These are phyloP conservation scores for Pythium chondricola DNA, from an alignment of 352 stramenopile species.

Conservation along the genomic window DNA sequence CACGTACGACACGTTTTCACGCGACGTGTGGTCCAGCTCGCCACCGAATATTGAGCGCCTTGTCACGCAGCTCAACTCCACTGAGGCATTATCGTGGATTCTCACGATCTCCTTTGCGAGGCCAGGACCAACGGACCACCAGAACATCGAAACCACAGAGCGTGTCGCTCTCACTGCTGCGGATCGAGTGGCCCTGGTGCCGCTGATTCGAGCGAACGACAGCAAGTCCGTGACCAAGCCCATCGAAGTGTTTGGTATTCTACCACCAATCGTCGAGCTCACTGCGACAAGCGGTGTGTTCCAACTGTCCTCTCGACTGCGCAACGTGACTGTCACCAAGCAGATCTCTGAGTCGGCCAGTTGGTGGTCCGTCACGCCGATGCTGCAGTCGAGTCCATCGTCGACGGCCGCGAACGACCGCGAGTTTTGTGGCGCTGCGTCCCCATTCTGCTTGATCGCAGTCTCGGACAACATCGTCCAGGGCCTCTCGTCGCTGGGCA, in stretches of 20 bases:
- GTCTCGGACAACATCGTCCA: slow-evolving; percentile 85
- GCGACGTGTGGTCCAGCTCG: slow-evolving; percentile 65
- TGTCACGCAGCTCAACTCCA: slow-evolving; percentile 65
- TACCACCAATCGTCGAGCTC: slow-evolving; percentile 65
- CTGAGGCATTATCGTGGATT: slow-evolving; percentile 62
- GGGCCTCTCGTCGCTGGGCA: slow-evolving; percentile 67
- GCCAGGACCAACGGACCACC: slow-evolving; percentile 48
- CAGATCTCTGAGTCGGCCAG: slow-evolving; percentile 41
- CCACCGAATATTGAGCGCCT: slow-evolving; percentile 67
- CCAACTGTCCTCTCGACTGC: slow-evolving; percentile 44
- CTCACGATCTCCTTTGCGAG: slow-evolving; percentile 64
- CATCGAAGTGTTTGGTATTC: slow-evolving; percentile 47
- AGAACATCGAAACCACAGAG: slow-evolving; percentile 54
- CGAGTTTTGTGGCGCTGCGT: slow-evolving; percentile 39
- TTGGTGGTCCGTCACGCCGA: slow-evolving; percentile 65
- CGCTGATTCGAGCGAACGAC: slow-evolving; percentile 55
- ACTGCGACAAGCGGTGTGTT: slow-evolving; percentile 58
- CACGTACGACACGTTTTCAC: slow-evolving; percentile 73
- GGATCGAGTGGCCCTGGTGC: slow-evolving; percentile 58
- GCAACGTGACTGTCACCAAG: slow-evolving; percentile 51
- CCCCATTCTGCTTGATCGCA: slow-evolving; percentile 73
- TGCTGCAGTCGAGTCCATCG: slow-evolving; percentile 14
- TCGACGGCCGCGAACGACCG: slow-evolving; percentile 15
- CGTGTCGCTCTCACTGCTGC: slow-evolving; percentile 34
- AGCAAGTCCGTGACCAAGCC: slow-evolving; percentile 16